These are phyloP conservation scores for Cutaneotrichosporon mucoides DNA, from an alignment of 1,284 basidiomycete genomes.

Conservation along the genomic window DNA sequence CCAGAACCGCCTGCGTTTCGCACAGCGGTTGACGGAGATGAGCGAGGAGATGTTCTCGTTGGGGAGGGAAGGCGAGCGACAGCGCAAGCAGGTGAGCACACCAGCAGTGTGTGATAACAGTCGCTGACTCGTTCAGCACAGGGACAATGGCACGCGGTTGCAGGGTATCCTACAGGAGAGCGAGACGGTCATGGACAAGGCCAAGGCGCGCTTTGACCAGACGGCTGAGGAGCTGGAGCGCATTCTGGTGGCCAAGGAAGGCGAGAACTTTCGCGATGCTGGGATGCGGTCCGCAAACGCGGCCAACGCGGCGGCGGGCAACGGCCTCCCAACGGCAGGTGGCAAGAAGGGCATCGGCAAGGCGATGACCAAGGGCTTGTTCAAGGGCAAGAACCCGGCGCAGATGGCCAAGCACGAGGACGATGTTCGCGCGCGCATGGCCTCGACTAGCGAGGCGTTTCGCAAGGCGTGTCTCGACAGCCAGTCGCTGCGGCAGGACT, in stretches of 20 bases:
- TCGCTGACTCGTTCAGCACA: conserved; percentile 55
- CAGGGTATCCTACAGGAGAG: conserved; percentile 85
- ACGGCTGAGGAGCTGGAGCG: conserved; percentile 94
- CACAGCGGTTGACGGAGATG: conserved; percentile 86
- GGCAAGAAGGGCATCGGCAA: conserved; percentile 58
- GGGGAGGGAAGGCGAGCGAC: conserved; percentile 89
- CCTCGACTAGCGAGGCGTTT: conserved; percentile 79
- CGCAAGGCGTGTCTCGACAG: conserved; percentile 86
- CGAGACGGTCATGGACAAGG: conserved; percentile 78
- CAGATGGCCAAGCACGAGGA: conserved; percentile 93
- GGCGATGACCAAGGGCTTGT: conserved; percentile 76
- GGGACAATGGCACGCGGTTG: conserved; percentile 80
- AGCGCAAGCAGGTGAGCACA: conserved; percentile 62
- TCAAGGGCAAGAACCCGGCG: conserved; percentile 91
- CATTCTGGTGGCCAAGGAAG: conserved; percentile 88
- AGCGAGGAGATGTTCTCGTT: conserved; percentile 84
- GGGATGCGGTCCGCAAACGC: conserved; percentile 54
- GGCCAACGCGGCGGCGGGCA: conserved; percentile 49
- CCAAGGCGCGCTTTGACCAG: conserved; percentile 76
- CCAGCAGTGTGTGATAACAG: too few species aligned
- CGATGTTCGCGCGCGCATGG: conserved; percentile 81
- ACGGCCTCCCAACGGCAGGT: conserved; percentile 68
- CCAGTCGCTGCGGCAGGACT: conserved; percentile 87
- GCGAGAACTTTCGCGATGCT: conserved; percentile 79
- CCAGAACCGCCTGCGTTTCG: conserved; percentile 80